Evolutionary conservation across 2,329 filamentous ascomycete genomes (phyloP), one percentile per base, ranked within the genome.

Genomic region (Drechslerella stenobrocha): DNA sequence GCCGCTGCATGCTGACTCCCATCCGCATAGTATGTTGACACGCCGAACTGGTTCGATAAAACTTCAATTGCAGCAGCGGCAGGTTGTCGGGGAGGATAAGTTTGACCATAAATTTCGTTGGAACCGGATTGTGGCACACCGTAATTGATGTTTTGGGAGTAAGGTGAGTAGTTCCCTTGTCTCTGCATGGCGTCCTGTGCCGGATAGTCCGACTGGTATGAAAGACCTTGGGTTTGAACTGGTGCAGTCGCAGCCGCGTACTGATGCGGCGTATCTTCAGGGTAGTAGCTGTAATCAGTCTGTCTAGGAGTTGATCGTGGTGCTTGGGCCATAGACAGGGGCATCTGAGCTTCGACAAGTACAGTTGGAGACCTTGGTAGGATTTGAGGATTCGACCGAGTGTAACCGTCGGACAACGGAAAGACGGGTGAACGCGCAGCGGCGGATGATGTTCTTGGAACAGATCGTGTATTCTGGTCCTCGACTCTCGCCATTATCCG

Each of bases 21-120:
- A 47, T 61, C 57, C 30, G 45, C 59, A 52, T 73, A 74, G 67
- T 73, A 74, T 44, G 71, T 71, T 40, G 70, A 52, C 23, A 71
- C 53, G 15, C 72, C 72, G 58, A 74, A 74, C 23, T 73, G 73
- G 46, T 70, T 73, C n/a, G 73, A 73, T 22, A 74, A 59, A 45
- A 73, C 72, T 20, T 74, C 72, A 63, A 74, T 73, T 50, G 72
- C 71, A 46, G 73, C 71, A 64, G 70, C 71, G 48, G 73, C 72
- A 11, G 71, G 72, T 55, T 69, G 69, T 45, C 72, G 66, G 40
- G 73, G 73, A 40, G 72, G 64, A 28, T 72, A 71, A 42, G 72
- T 69, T 13, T 70, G 58, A 22, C 69, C 70, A 67, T 73, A 74
- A 1, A 65, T 60, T 13, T 71, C 66, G 37, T 66, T 70, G 9